Percentiles rank a stretch among this genome's conserved stretches.
These are phyloP conservation scores for Gremmenia infestans DNA, from an alignment of 2,329 filamentous ascomycete species.

Conservation along the genomic window DNA sequence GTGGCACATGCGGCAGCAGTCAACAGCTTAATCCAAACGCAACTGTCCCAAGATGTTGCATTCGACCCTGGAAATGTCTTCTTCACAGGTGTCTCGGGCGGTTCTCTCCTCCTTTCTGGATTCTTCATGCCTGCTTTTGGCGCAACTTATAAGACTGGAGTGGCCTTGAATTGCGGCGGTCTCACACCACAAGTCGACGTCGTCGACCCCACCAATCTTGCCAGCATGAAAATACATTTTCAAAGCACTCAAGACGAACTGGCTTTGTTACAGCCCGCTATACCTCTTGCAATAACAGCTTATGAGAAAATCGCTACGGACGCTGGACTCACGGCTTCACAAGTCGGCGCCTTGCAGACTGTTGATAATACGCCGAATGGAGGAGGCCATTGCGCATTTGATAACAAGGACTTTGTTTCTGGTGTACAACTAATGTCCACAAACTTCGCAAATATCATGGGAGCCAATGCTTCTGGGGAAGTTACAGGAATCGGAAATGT, in stretches of 20 bases:
- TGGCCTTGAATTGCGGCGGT: constrained; percentile 52
- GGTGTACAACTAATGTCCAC: constrained; percentile 53
- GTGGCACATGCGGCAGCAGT: constrained; percentile 52
- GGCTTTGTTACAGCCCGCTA: constrained; percentile 41
- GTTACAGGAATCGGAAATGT: constrained; percentile 48
- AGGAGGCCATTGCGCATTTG: constrained; percentile 56
- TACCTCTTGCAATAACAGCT: constrained; percentile 45
- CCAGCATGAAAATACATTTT: constrained; percentile 49
- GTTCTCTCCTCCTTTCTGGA: constrained; percentile 47
- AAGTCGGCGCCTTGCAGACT: constrained; percentile 49
- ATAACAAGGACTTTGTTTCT: constrained; percentile 47
- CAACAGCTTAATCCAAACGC: constrained; percentile 44
- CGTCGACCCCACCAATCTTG: constrained; percentile 37
- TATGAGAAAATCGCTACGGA: constrained; percentile 44
- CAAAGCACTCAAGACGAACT: constrained; percentile 51
- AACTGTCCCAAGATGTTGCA: constrained; percentile 47
- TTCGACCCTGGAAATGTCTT: constrained; percentile 49
- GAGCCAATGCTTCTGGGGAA: constrained; percentile 43
- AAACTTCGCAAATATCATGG: constrained; percentile 48
- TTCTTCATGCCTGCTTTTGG: constrained; percentile 51
- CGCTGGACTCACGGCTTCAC: constrained; percentile 39
- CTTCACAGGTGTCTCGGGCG: constrained; percentile 55
- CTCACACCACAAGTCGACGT: constrained; percentile 49
- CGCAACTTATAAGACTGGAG: constrained; percentile 36
- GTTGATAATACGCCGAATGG: constrained; percentile 51